Evolutionary conservation across 768 basidiomycete species (phyloP).

Genomic region (Boletus reticulatus): DNA sequence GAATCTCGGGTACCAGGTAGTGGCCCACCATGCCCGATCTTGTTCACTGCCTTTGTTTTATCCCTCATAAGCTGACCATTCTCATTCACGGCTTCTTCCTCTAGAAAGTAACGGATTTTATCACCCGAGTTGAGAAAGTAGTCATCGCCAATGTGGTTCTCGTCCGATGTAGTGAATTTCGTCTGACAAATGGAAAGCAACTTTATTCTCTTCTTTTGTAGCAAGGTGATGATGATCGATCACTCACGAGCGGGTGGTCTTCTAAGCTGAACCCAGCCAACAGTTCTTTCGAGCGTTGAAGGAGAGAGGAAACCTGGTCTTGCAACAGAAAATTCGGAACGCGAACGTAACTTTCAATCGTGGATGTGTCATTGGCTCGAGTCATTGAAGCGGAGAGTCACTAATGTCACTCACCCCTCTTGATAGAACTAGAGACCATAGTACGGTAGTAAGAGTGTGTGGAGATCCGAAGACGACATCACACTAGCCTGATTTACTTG

Average conservation of each 20-base stretch:
- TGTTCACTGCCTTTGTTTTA: constrained; percentile 85
- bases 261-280: constrained; percentile 75
- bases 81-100: constrained; percentile 77
- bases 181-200: constrained; percentile 49
- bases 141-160: constrained; percentile 82
- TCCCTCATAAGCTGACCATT: constrained; percentile 68
- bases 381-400: background rate
- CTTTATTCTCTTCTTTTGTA: background rate
- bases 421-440: constrained; percentile 45
- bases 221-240: background rate
- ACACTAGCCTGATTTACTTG: constrained; percentile 56
- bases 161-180: constrained; percentile 78
- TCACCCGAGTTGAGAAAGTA: constrained; percentile 93
- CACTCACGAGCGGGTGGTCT: constrained; percentile 76
- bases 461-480: background rate
- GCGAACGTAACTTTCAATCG: constrained; percentile 63
- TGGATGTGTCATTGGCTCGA: background rate
- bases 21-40: constrained; percentile 81
- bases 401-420: constrained; percentile 46
- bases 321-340: constrained; percentile 67
- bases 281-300: constrained; percentile 70
- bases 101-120: constrained; percentile 95
- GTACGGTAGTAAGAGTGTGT: background rate
- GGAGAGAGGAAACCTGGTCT: constrained; percentile 58
- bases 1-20: background rate